phyloP scores from a whole-genome alignment of 176 grass and related monocot genomes.

The Oryza punctata region DNA sequence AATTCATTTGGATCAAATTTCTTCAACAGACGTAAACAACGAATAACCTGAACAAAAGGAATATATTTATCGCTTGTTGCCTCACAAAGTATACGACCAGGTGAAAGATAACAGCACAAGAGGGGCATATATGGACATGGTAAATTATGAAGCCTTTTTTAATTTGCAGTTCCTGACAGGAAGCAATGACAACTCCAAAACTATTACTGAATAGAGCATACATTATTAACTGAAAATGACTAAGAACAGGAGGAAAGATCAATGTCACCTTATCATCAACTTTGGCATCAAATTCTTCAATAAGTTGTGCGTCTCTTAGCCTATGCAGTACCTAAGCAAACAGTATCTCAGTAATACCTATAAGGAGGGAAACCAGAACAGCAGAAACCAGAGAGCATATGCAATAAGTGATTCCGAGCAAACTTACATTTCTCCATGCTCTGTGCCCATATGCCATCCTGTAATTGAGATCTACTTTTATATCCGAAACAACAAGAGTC shows the following conservation, averaged over 20 bases:
- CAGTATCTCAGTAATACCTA: slow-evolving; percentile 24
- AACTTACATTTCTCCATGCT: slow-evolving; percentile 92
- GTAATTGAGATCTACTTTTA: slow-evolving; percentile 86
- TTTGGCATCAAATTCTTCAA: slow-evolving; percentile 78
- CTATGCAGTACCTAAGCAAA: slow-evolving; percentile 74
- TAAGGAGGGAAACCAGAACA: slow-evolving; percentile 26
- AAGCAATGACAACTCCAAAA: neutral
- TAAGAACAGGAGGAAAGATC: slow-evolving; percentile 15
- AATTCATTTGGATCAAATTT: slow-evolving; percentile 87
- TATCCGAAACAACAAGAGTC: slow-evolving; percentile 87
- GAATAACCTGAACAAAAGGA: slow-evolving; percentile 65
- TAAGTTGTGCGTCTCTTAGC: slow-evolving; percentile 74
- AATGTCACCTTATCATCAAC: slow-evolving; percentile 65
- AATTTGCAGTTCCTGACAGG: neutral
- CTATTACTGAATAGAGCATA: neutral
- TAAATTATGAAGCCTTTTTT: slow-evolving; percentile 4
- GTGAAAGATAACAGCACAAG: slow-evolving; percentile 29
- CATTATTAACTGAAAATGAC: slow-evolving; percentile 32
- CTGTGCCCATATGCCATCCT: slow-evolving; percentile 70
- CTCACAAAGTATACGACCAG: slow-evolving; percentile 15
- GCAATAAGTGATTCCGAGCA: slow-evolving; percentile 25
- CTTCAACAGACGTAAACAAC: slow-evolving; percentile 77
- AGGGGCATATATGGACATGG: neutral
- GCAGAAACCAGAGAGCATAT: slow-evolving; percentile 31
- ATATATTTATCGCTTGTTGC: neutral